Percentiles rank a stretch among this genome's conserved stretches.
Conservation (phyloP, 2,329 filamentous ascomycete genomes). For the Phaeosphaeriaceae sp. region DNA sequence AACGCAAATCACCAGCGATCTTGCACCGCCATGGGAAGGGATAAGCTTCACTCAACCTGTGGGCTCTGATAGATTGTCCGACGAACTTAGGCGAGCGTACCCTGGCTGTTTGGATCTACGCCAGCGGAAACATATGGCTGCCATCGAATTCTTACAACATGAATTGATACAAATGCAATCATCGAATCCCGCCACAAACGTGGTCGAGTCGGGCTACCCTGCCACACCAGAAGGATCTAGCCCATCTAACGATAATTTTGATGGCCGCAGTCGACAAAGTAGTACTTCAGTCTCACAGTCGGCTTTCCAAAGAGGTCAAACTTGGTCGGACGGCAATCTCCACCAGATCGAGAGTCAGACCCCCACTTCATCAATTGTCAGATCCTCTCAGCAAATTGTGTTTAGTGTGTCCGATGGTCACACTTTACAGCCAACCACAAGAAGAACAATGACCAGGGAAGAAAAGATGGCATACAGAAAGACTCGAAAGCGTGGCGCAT, state of each 20-base stretch:
- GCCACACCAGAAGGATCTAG: conserved; percentile 6
- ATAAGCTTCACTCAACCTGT: conserved; percentile 29
- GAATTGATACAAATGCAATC: conserved; percentile 30
- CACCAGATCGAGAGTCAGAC: not conserved
- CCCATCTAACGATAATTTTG: not conserved
- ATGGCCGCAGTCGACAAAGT: not conserved
- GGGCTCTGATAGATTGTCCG: conserved; percentile 32
- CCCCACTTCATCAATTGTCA: not conserved
- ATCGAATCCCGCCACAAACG: not conserved
- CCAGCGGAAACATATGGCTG: conserved; percentile 36
- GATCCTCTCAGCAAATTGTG: conserved; percentile 28
- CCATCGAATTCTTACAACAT: conserved; percentile 31
- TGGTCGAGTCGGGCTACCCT: not conserved
- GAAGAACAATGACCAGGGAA: conserved; percentile 34
- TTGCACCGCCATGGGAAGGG: conserved; percentile 33
- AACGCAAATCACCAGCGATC: conserved; percentile 23
- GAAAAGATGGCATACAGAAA: conserved; percentile 34
- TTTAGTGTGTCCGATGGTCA: conserved; percentile 31
- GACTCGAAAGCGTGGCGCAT: conserved; percentile 36
- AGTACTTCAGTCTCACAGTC: conserved; percentile 10
- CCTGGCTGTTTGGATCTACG: conserved; percentile 26
- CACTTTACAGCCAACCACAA: conserved; percentile 28
- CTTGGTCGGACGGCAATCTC: not conserved
- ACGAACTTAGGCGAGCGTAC: conserved; percentile 27
- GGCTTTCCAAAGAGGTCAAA: conserved; percentile 1